Evolutionary conservation across 2,329 filamentous ascomycete species (phyloP), one percentile per base, ranked within the genome.

Genomic region (Zasmidium angulare): DNA sequence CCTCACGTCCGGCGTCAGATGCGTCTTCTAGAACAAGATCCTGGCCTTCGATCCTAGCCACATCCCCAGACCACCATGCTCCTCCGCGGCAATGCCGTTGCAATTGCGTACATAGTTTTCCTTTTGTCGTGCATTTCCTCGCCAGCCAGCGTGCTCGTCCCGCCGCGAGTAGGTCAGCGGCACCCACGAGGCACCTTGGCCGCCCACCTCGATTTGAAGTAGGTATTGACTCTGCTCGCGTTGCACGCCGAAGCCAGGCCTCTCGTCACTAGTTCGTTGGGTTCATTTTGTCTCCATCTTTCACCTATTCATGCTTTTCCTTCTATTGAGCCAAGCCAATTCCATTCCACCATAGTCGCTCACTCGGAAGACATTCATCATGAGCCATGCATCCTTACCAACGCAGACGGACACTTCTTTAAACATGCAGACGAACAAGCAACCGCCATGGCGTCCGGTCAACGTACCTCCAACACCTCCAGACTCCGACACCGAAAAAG

Each of bases 401-500:
- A 49, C 63, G 19, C 66, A 71, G 56, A 66, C 70, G 21, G 29
- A 53, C 12, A n/a, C 19, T 2, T 21, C 24, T 20, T 7, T 23
- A 14, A 66, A 62, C 21, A 49, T 64, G 19, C 66, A 71, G 56
- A 66, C 70, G 21, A 55, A 61, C 46, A 52, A 62, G 21, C 61
- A 67, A 21, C 53, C 67, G 29, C 61, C 61, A n/a, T 43, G 36
- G 36, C 36, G 36, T 17, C 65, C 21, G 67, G 26, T 63, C 50
- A 62, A 69, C 40, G 52, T 71, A 6, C 72, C 71, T n/a, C 74
- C 73, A 14, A 74, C 74, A 14, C 75, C 75, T 20, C 74, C 74
- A 46, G 71, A 75, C 23, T 74, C 72, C 12, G 68, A 71, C 22
- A 67, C 59, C 26, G 71, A 75, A 29, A 69, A 68, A 29, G 52